Evolutionary conservation across 2,329 filamentous ascomycete genomes (phyloP).

Genomic region (Aureobasidium subglaciale): DNA sequence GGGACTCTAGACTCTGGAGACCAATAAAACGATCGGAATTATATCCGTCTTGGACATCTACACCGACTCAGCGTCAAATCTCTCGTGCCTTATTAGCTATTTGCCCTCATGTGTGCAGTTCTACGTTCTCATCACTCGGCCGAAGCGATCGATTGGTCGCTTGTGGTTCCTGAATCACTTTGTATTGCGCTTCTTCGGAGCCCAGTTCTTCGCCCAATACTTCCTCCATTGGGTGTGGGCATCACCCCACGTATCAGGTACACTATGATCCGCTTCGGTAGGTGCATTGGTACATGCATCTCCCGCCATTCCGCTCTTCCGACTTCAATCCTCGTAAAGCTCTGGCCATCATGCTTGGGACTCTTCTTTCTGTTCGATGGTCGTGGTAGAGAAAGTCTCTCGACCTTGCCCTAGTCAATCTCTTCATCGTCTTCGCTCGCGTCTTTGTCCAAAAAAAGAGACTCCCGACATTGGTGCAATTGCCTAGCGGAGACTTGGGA

Average conservation of each 20-base stretch:
- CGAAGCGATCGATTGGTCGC: conserved; percentile 2
- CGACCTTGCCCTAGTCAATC: background rate
- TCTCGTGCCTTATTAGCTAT: conserved; percentile 1
- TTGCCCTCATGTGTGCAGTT: background rate
- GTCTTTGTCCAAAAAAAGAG: background rate
- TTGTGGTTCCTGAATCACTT: background rate
- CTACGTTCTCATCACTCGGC: background rate
- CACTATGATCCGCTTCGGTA: background rate
- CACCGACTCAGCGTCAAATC: conserved; percentile 1
- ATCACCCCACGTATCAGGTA: conserved; percentile 12
- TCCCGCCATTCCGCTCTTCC: conserved; percentile 1
- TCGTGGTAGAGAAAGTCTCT: background rate
- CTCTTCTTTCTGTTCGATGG: background rate
- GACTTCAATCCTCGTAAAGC: conserved; percentile 1
- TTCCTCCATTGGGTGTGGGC: background rate
- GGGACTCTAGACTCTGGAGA: background rate
- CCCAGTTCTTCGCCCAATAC: background rate
- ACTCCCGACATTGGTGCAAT: background rate
- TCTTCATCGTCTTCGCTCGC: background rate
- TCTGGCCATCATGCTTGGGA: background rate
- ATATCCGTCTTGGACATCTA: background rate
- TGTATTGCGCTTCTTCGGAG: background rate
- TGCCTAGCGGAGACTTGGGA: background rate
- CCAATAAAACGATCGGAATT: background rate
- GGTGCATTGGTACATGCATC: background rate